These are phyloP conservation scores for Puya raimondii DNA, from an alignment of 176 grass and related monocot species.

Conservation along the genomic window DNA sequence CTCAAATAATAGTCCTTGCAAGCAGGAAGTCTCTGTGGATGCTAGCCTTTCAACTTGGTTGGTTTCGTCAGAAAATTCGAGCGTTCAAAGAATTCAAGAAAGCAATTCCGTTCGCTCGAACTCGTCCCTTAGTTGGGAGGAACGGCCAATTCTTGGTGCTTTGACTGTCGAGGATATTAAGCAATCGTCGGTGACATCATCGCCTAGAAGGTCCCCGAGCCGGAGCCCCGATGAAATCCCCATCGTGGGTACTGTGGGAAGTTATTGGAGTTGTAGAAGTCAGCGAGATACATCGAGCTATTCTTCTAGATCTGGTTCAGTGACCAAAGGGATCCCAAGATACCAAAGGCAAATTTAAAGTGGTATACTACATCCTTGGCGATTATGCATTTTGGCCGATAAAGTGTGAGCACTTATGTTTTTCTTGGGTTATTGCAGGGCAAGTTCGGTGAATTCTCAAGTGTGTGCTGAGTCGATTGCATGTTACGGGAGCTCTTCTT, in stretches of 20 bases:
- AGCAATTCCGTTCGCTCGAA: conserved; percentile 37
- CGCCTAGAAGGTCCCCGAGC: conserved; percentile 59
- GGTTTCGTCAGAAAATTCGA: conserved; percentile 29
- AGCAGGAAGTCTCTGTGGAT: conserved; percentile 68
- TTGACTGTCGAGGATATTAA: conserved; percentile 83
- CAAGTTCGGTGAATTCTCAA: conserved; percentile 12
- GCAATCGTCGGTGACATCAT: conserved; percentile 61
- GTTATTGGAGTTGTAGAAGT: conserved; percentile 54
- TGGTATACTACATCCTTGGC: conserved; percentile 22
- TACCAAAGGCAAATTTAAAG: conserved; percentile 49
- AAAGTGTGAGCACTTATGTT: conserved; percentile 3
- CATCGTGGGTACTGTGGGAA: conserved; percentile 78
- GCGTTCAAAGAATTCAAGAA: conserved; percentile 30
- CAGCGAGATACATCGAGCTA: conserved; percentile 18
- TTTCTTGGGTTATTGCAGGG: conserved; percentile 31
- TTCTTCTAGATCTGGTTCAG: conserved; percentile 38
- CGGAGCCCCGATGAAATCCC: conserved; percentile 68
- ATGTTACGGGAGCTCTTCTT: neutral
- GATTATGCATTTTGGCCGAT: neutral
- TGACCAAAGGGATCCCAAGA: conserved; percentile 45
- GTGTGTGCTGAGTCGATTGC: conserved; percentile 42
- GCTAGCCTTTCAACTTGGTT: conserved; percentile 91
- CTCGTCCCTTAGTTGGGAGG: conserved; percentile 58
- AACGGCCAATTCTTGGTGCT: conserved; percentile 80
- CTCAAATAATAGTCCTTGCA: conserved; percentile 33